These are phyloP conservation scores for Ogataea paraovalis DNA, from an alignment of 805 yeast species.

Conservation along the genomic window DNA sequence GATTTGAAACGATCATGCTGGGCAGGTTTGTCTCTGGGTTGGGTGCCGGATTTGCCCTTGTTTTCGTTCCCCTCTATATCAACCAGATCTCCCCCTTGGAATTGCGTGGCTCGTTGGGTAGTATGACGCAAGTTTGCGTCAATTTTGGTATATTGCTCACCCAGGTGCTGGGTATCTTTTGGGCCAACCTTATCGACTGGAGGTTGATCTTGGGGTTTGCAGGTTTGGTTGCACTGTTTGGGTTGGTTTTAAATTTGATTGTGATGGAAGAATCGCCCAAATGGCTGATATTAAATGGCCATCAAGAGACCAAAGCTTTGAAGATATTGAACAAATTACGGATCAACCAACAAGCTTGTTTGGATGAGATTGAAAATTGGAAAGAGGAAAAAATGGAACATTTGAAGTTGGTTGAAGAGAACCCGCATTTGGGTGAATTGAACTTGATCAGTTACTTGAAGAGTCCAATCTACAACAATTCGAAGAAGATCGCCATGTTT, in stretches of 20 bases:
- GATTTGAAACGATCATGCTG: conserved; percentile 40
- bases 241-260: conserved; percentile 39
- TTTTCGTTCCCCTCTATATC: conserved; percentile 76
- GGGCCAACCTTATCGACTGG: conserved; percentile 71
- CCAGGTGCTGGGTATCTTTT: conserved; percentile 65
- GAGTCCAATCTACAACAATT: conserved; percentile 47
- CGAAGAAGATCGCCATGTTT: conserved; percentile 64
- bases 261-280: conserved; percentile 74
- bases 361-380: conserved; percentile 30
- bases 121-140: conserved; percentile 84
- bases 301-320: conserved; percentile 34
- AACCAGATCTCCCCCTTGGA: conserved; percentile 73
- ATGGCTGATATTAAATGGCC: conserved; percentile 55
- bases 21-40: conserved; percentile 82
- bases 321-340: conserved; percentile 36
- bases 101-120: conserved; percentile 74
- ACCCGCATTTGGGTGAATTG: conserved; percentile 20
- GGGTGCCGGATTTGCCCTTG: conserved; percentile 86
- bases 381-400: conserved; percentile 25
- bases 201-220: conserved; percentile 65
- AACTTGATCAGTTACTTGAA: conserved; percentile 44
- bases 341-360: conserved; percentile 14
- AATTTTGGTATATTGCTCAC: conserved; percentile 82
- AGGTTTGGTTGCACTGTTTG: conserved; percentile 45
- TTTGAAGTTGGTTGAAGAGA: conserved; percentile 17